Conservation (phyloP, 805 yeast genomes). For the Yamadazyma paraphyllophila region DNA sequence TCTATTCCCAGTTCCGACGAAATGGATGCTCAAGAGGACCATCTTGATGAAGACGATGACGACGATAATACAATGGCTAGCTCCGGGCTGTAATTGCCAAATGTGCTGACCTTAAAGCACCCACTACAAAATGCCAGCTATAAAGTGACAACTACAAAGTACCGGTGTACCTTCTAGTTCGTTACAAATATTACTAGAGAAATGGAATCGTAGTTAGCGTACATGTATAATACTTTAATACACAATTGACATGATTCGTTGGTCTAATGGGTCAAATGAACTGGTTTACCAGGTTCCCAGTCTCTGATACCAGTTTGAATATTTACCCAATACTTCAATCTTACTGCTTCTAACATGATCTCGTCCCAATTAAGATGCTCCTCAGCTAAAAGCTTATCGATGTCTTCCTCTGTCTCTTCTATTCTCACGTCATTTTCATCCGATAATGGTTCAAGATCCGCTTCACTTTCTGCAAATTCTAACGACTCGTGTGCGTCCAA, state of each 20-base stretch:
- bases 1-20: conserved; percentile 41
- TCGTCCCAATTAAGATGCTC: conserved; percentile 48
- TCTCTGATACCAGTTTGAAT: conserved; percentile 70
- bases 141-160: too few species aligned
- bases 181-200: not conserved
- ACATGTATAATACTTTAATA: conserved; percentile 3
- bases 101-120: too few species aligned
- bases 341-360: conserved; percentile 66
- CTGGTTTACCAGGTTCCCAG: conserved; percentile 72
- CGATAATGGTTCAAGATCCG: conserved; percentile 54
- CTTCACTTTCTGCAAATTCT: conserved; percentile 59
- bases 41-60: conserved; percentile 18
- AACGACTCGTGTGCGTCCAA: conserved; percentile 82
- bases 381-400: conserved; percentile 46
- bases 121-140: too few species aligned
- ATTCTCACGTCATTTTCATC: conserved; percentile 60
- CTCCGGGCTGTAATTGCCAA: conserved; percentile 20
- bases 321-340: conserved; percentile 81
- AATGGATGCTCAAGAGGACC: conserved; percentile 18
- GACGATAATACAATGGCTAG: conserved; percentile 47
- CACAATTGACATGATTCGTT: conserved; percentile 1
- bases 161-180: too few species aligned
- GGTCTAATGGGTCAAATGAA: conserved; percentile 56
- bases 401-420: conserved; percentile 36
- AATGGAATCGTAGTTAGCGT: not conserved